Evolutionary conservation across 2,329 filamentous ascomycete genomes (phyloP).

Genomic region (Neopestalotiopsis sp.): DNA sequence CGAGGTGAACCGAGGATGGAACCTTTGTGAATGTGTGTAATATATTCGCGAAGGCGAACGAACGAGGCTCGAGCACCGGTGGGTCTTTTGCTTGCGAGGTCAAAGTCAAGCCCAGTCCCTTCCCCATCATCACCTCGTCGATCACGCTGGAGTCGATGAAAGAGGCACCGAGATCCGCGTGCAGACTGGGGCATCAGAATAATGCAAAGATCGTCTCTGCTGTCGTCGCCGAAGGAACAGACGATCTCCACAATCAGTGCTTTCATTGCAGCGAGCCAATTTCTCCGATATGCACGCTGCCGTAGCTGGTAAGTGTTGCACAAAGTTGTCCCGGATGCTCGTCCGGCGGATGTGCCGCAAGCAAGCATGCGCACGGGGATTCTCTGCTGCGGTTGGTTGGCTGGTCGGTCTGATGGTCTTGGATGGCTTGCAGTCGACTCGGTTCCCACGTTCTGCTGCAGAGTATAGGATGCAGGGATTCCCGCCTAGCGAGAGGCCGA

Average conservation of each 20-base stretch:
- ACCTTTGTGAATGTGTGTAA: background rate
- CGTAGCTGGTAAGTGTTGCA: background rate
- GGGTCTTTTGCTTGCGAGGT: no score
- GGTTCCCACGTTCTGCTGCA: background rate
- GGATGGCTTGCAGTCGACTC: background rate
- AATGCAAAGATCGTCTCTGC: background rate
- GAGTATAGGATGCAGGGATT: slow-evolving; percentile 9
- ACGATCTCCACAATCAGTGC: slow-evolving; percentile 1
- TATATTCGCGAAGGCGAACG: background rate
- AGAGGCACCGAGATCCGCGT: no score
- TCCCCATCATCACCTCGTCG: no score
- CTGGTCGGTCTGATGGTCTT: background rate
- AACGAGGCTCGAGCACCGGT: background rate
- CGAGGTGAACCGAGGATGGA: background rate
- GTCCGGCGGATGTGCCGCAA: background rate
- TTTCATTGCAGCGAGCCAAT: slow-evolving; percentile 1
- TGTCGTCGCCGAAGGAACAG: background rate
- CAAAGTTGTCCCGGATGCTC: background rate
- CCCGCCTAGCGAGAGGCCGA: background rate
- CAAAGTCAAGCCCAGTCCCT: no score
- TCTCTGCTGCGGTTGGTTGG: background rate
- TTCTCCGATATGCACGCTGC: slow-evolving; percentile 1
- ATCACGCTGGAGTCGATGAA: no score
- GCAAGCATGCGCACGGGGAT: background rate
- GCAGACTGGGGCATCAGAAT: background rate